Base-by-base conservation (phyloP, 2,329 filamentous ascomycete genomes). In the Botrytis tulipae region DNA sequence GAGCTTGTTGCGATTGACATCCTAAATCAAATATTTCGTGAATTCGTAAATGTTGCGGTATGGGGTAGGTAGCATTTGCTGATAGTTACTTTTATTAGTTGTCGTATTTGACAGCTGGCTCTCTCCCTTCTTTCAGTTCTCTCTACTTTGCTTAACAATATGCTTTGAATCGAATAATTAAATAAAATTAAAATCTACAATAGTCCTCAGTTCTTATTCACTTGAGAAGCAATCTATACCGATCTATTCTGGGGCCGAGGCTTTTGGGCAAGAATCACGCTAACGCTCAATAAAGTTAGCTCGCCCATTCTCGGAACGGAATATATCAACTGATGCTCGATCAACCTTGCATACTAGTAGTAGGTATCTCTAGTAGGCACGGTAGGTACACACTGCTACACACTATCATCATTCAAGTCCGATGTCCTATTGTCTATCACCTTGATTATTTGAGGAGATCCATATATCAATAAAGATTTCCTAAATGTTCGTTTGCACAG, bases 1-100 rank as follows among this genome's bases (percentile, higher is more conserved):
- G 44, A 42, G 20, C 22, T 22, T 44, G 51, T 29, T 57, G n/a
- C n/a, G n/a, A 66, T 67, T 40, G 70, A 67, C 70, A 72, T 72
- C 29, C 22, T 72, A 25, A 61, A 29, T 35, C 44, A 37, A n/a
- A 37, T 29, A 29, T 29, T 57, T 32, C n/a, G 20, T n/a, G n/a
- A 57, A 18, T 20, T 57, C 46, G 66, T 68, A n/a, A n/a, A 57
- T 32, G 44, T 48, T 66, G 35, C 25, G 66, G 46, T 68, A 68
- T 25, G 37, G 48, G 29, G 37, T 42, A 32, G 29, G 48, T 42
- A 42, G 66, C 66, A 44, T 29, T 5, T 22, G 61, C 35, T 42
- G 37, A 16, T 18, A 57, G 37, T 48, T 69, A 69, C 35, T 51
- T 29, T 18, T 32, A 57, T 42, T 42, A 42, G 51, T 42, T 25